Evolutionary conservation across 176 grass and related monocot genomes (phyloP), one percentile per base, ranked within the genome.

Genomic region (Oryza glaberrima): DNA sequence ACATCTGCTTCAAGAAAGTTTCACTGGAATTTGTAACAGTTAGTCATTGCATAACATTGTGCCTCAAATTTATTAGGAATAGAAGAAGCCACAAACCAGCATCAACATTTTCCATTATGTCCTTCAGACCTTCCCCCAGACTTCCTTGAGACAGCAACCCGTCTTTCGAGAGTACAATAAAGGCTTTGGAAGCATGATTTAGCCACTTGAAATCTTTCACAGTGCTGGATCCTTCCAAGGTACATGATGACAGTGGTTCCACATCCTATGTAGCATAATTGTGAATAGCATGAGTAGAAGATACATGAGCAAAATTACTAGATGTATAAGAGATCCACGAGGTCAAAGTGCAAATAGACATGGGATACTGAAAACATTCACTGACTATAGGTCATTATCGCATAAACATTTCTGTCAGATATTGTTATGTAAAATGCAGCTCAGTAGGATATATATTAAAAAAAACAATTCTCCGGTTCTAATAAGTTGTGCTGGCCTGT

Each of bases 141-240:
- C 74, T 80, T 14, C 88, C 91, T 28, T 89, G 88, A 89, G 58
- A 90, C 44, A 98, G 90, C 75, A 86, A 86, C 4, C 91, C 93
- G 72, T 67, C 67, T 67, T 78, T 85, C 3, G 83, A 87, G 65
- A 95, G 96, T 85, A 88, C 80, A 85, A 94, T 36, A 75, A 88
- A 98, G 67, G 89, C 80, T 77, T 81, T 74, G 13, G 88, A 72
- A 72, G 60, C 79, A 22, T 88, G 83, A 79, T 94, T 88, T 83
- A 93, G 82, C 96, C 93, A 95, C 66, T 88, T 98, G 15, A 98
- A 92, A 74, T 95, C 91, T 85, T 95, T 95, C 51, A 92, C 22
- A 8, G 76, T 82, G 47, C 72, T 75, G 85, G 85, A 85, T 56
- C 26, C 34, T 49, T 44, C 90, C 36, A 98, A 54, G 77, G 79